Evolutionary conservation across 2,329 filamentous ascomycete genomes (phyloP), one percentile per base, ranked within the genome.

Genomic region (Xylaria polymorpha): DNA sequence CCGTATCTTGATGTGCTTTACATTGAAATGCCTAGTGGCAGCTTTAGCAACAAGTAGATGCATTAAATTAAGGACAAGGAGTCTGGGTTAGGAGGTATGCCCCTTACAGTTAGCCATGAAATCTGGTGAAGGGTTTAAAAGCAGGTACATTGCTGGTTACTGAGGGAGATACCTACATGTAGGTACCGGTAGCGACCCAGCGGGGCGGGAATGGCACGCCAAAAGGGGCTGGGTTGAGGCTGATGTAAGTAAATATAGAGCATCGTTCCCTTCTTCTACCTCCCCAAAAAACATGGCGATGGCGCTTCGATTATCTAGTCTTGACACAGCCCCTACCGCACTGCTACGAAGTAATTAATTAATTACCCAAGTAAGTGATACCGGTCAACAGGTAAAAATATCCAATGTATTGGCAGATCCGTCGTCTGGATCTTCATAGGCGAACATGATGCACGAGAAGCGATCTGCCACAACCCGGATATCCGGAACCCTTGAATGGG

Each of bases 211-310:
- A 66, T 59, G 61, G 55, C 68, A 55, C n/a, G 51, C 22, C 39
- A 48, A 57, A 59, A 41, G 57, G 50, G 75, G 74, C 74, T 76
- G 70, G 72, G 73, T 67, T 74, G 71, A 74, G 74, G 73, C 74
- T 74, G 70, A 73, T 51, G 25, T 25, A 22, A 18, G 22, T 56
- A 35, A 12, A 15, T 22, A 29, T 43, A 56, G 39, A 6, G 15
- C 22, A 37, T 18, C 4, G 63, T 43, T 63, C 66, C 37, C 15
- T 57, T 61, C 63, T 51, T 68, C 56, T 58, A 62, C 64, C 15
- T 35, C 68, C 70, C 58, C 66, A 73, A 73, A 72, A 72, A 10
- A 39, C 22, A 53, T 43, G 29, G 20, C 25, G 43, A 50, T 55
- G 35, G 29, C 8, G 44, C 22, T 41, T n/a, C 18, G 37, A 37